Conservation (phyloP, 2,329 filamentous ascomycete genomes). For the Monosporascus sp. region DNA sequence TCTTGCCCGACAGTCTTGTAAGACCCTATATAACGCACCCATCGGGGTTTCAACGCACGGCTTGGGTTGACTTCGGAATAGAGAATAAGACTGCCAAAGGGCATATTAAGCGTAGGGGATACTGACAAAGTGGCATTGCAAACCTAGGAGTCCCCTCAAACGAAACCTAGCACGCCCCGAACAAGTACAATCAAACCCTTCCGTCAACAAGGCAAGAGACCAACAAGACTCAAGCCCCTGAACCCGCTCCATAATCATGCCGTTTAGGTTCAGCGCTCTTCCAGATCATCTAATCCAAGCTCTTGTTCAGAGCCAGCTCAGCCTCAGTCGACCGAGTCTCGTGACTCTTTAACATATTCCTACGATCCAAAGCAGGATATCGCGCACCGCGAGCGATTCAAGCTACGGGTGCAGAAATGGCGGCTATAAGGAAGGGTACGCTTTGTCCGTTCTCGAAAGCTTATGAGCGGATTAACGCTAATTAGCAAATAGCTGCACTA, state of each 20-base stretch:
- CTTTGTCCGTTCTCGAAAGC: no score
- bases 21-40: background rate
- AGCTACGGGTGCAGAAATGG: background rate
- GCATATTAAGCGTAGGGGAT: background rate
- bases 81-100: background rate
- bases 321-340: background rate
- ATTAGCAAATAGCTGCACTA: background rate
- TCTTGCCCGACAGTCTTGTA: background rate
- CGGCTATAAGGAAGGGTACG: background rate
- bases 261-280: background rate
- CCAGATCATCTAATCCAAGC: background rate
- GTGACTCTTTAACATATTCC: background rate
- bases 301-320: background rate
- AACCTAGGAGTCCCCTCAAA: background rate
- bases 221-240: background rate
- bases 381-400: background rate
- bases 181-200: background rate
- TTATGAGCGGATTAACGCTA: background rate
- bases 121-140: background rate
- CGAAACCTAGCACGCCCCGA: background rate
- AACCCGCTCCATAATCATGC: background rate
- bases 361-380: background rate
- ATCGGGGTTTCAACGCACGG: background rate
- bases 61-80: background rate
- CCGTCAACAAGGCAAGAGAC: background rate